Evolutionary conservation across 306 rosid genomes (phyloP).

Genomic region (Geum urbanum): DNA sequence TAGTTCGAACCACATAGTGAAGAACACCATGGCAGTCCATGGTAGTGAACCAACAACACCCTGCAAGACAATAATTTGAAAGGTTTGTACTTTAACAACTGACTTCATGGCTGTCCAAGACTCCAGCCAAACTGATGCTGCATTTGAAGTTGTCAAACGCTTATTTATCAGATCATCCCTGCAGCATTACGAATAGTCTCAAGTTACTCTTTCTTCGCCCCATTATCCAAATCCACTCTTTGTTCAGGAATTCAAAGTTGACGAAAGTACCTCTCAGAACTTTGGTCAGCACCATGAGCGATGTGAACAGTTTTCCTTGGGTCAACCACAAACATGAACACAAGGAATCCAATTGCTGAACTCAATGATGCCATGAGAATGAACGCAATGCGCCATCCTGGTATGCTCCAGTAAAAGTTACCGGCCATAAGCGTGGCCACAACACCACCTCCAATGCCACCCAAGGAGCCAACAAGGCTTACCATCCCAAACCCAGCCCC

Average conservation of each 20-base stretch:
- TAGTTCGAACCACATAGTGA: conserved; percentile 98
- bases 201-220: conserved; percentile 7
- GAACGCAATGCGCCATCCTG: conserved; percentile 91
- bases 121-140: conserved; percentile 60
- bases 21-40: conserved; percentile 99
- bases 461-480: conserved; percentile 65
- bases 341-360: conserved; percentile 73
- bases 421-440: conserved; percentile 96
- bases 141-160: conserved; percentile 38
- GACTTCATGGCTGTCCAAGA: conserved; percentile 80
- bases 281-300: conserved; percentile 26
- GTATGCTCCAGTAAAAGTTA: conserved; percentile 55
- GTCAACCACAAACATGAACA: conserved; percentile 66
- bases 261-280: conserved; percentile 45
- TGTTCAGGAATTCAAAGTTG: background rate
- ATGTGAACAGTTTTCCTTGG: conserved; percentile 42
- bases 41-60: conserved; percentile 90
- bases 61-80: conserved; percentile 86
- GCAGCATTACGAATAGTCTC: conserved; percentile 16
- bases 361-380: conserved; percentile 74
- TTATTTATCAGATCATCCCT: conserved; percentile 49
- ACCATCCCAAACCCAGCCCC: conserved; percentile 86
- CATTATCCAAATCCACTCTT: background rate
- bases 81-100: conserved; percentile 73
- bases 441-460: conserved; percentile 97